phyloP scores from a whole-genome alignment of 208 protist species.

The Trichomonas tenax region DNA sequence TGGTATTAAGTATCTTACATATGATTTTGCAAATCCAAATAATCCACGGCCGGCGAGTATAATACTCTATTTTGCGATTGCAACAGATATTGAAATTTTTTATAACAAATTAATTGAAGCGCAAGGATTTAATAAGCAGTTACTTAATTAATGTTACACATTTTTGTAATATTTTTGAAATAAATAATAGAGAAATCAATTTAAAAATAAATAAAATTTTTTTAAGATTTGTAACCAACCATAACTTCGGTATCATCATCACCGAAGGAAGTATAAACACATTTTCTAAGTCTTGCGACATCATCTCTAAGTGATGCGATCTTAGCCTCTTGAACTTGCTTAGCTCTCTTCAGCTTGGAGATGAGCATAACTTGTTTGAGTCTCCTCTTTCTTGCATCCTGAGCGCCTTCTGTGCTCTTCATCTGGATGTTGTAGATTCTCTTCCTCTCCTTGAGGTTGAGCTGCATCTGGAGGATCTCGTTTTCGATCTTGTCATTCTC shows the following conservation, averaged over 20 bases:
- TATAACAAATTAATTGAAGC: too few relatives aligned
- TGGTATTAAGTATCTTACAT: too few relatives aligned
- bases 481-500: conserved; percentile 21
- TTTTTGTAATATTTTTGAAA: too few relatives aligned
- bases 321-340: not conserved
- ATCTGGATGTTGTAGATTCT: not conserved
- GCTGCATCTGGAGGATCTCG: not conserved
- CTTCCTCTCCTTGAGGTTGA: not conserved
- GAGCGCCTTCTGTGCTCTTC: not conserved
- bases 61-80: too few relatives aligned
- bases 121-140: too few relatives aligned
- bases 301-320: not conserved
- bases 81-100: too few relatives aligned
- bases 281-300: not conserved
- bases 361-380: conserved; percentile 7
- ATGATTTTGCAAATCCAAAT: too few relatives aligned
- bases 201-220: not conserved
- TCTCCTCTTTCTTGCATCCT: not conserved
- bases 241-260: conserved; percentile 16
- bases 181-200: not conserved
- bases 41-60: too few relatives aligned
- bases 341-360: not conserved
- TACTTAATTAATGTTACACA: too few relatives aligned
- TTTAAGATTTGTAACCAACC: not conserved
- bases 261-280: not conserved